Evolutionary conservation across 169 alveolate genomes (phyloP), one percentile per base, ranked within the genome.

Genomic region (Perkinsus marinus): DNA sequence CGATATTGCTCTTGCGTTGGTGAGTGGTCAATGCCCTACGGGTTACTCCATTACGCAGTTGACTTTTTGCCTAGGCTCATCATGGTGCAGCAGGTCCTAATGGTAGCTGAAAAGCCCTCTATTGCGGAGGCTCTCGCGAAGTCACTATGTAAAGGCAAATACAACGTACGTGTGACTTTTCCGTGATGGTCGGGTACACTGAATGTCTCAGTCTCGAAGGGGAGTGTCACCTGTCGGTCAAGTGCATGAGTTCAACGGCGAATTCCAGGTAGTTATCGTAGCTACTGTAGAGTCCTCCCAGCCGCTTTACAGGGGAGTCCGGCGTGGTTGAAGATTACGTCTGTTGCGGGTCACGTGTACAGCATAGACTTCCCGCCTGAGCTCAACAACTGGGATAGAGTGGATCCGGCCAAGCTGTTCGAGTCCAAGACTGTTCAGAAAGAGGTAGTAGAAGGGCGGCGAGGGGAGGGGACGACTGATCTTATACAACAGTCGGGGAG

Each of bases 61-160:
- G 79, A 57, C 79, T 57, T 57, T 43, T 17, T 10, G 9, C 68
- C 9, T 17, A 9, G 26, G 68, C 68, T n/a, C 68, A 43, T 10
- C 5, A 57, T 57, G 79, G 79, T 57, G 37, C 79, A 57, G 79
- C 79, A 57, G 34, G 99, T 99, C 37, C 94, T 99, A 94, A 98
- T 98, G 99, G 99, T 99, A 57, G 99, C 99, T 10, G 99, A 99
- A 94, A 99, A 99, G 96, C 99, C 99, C 34, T 98, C 99, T 36
- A 99, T 99, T 57, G 99, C 99, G 34, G 96, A 97, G 92, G 95
- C 98, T 57, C 97, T 99, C 90, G 98, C 99, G 46, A 97, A 96
- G 91, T 97, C 98, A 38, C 97, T 99, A 39, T 95, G 98, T 39
- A 94, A 93, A 47, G 96, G 95, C 37, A 93, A 95, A 39, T 91